A percentile compares a stretch with the other conserved stretches of the same genome.
Evolutionary conservation across 2,329 filamentous ascomycete genomes (phyloP).

Genomic region (Neophaeococcomyces mojaviensis): DNA sequence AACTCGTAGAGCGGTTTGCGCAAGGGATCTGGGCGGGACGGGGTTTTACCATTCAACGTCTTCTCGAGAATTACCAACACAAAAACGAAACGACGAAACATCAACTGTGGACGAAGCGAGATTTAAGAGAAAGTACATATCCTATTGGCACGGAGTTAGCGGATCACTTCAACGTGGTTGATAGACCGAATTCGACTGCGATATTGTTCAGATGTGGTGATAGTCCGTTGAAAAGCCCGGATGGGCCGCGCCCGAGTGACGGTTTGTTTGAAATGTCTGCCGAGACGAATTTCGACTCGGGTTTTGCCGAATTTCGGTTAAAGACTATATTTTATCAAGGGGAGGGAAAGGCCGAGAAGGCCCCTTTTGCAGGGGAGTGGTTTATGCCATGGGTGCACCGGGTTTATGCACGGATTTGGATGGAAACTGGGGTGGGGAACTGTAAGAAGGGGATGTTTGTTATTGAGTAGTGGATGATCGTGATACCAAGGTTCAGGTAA

Average conservation of each 20-base stretch:
- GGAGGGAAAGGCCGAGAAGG: slow-evolving; percentile 34
- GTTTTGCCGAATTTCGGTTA: slow-evolving; percentile 56
- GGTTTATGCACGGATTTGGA: slow-evolving; percentile 50
- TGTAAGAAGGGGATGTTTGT: neutral
- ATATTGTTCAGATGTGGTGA: slow-evolving; percentile 62
- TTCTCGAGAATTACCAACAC: slow-evolving; percentile 18
- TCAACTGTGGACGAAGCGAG: slow-evolving; percentile 54
- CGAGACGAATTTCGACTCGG: slow-evolving; percentile 50
- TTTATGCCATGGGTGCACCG: slow-evolving; percentile 40
- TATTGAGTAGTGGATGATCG: too few relatives aligned
- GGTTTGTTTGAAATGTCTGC: slow-evolving; percentile 61
- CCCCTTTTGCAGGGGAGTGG: slow-evolving; percentile 36
- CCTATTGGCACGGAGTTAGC: slow-evolving; percentile 57
- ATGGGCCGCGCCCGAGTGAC: slow-evolving; percentile 51
- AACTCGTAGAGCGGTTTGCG: slow-evolving; percentile 59
- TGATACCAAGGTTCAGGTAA: too few relatives aligned
- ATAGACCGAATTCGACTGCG: slow-evolving; percentile 48
- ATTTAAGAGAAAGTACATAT: slow-evolving; percentile 52
- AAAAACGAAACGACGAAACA: slow-evolving; percentile 27
- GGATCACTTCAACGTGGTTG: slow-evolving; percentile 65
- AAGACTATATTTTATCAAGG: slow-evolving; percentile 59
- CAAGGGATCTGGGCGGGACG: slow-evolving; percentile 59
- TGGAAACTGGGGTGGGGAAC: slow-evolving; percentile 46
- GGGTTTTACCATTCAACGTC: slow-evolving; percentile 39
- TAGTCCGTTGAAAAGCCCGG: slow-evolving; percentile 46